phyloP scores from a whole-genome alignment of 106 monocot species.

The Ottelia alismoides region DNA sequence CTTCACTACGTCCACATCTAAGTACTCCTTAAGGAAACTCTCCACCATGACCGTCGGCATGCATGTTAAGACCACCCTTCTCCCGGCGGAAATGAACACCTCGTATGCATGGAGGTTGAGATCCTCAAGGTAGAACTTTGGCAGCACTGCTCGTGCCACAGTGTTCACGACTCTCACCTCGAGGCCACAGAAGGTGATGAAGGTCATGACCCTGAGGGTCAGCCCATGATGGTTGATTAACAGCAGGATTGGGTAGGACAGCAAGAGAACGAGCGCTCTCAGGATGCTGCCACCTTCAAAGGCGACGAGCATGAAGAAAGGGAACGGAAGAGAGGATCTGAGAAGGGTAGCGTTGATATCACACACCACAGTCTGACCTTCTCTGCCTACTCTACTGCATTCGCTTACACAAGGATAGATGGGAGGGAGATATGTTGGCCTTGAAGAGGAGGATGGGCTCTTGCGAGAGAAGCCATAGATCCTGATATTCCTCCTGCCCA shows the following conservation, averaged over 20 bases:
- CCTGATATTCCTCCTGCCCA: too few relatives aligned
- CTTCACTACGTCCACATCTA: conserved; percentile 28
- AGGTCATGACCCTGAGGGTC: conserved; percentile 38
- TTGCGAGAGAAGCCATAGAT: too few relatives aligned
- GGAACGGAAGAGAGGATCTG: conserved; percentile 33
- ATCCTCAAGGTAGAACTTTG: conserved; percentile 57
- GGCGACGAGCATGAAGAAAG: conserved; percentile 86
- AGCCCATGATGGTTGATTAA: conserved; percentile 17
- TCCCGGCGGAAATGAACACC: conserved; percentile 22
- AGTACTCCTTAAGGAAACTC: conserved; percentile 51
- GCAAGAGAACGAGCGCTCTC: conserved; percentile 43
- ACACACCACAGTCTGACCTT: too few relatives aligned
- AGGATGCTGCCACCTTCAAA: conserved; percentile 61
- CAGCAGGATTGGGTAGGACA: conserved; percentile 31
- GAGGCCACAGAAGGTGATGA: conserved; percentile 64
- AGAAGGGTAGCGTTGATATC: too few relatives aligned
- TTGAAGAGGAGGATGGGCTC: too few relatives aligned
- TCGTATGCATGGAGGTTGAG: conserved; percentile 35
- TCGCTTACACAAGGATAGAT: too few relatives aligned
- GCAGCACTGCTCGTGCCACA: conserved; percentile 56
- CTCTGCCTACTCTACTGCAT: too few relatives aligned
- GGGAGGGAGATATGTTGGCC: too few relatives aligned
- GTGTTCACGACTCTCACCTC: conserved; percentile 25
- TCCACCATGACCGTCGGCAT: conserved; percentile 73
- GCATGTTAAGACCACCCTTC: conserved; percentile 35